Evolutionary conservation across 228 moss, liverwort and hornwort species (phyloP).

Genomic region (Sphagnum fallax): DNA sequence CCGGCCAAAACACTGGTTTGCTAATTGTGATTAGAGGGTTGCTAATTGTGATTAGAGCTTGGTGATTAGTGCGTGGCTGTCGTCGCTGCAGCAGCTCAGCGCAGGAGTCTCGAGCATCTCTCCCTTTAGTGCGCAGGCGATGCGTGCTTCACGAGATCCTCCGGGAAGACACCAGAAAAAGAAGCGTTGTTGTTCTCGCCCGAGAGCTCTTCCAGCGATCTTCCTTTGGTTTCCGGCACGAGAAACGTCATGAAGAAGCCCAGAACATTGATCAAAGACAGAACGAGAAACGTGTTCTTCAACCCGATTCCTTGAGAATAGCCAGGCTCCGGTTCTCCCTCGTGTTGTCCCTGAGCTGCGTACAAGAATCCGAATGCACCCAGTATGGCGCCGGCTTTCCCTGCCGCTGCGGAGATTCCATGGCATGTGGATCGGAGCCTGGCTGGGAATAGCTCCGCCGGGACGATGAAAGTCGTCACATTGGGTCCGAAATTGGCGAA

Average conservation of each 20-base stretch:
- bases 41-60: no score
- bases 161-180: no score
- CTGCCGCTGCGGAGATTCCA: conserved; percentile 18
- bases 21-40: no score
- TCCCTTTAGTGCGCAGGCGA: no score
- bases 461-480: conserved; percentile 65
- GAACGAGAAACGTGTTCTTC: conserved; percentile 14
- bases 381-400: conserved; percentile 21
- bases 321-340: neutral
- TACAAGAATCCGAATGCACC: conserved; percentile 25
- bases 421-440: conserved; percentile 43
- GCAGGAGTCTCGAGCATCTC: no score
- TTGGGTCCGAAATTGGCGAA: conserved; percentile 77
- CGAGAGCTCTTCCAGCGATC: conserved; percentile 20
- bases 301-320: conserved; percentile 17
- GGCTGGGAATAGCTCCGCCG: conserved; percentile 60
- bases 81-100: no score
- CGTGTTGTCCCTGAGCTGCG: conserved; percentile 9
- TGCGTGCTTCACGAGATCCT: no score
- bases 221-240: conserved; percentile 20
- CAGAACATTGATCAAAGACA: conserved; percentile 7
- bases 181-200: conserved; percentile 9
- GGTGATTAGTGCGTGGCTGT: no score
- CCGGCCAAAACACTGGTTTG: no score
- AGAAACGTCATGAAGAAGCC: conserved; percentile 17